Base-by-base conservation (phyloP, 148 eudicot genomes). In the Chenopodium berlandieri region DNA sequence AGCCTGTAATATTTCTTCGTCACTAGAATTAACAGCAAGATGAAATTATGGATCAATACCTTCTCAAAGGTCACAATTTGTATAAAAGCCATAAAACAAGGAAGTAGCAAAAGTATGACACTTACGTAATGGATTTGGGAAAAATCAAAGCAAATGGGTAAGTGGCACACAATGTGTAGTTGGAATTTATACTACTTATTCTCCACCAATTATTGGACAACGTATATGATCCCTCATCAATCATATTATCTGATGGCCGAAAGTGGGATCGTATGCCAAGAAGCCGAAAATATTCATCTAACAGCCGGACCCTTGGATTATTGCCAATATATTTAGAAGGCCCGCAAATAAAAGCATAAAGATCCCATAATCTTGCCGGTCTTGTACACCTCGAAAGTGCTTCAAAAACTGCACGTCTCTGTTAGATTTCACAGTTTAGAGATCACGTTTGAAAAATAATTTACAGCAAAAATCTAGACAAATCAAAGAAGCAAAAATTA, bases 71-170 rank as follows among this genome's bases (percentile, higher is more conserved):
- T 25, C 19, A 67, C 37, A 75, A 50, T 31, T 68, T 17, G 47
- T 71, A 69, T 22, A 73, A 9, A 58, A 65, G 47, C 23, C 73
- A 78, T 60, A 46, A 31, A 69, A 44, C 9, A 77, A 82, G 13
- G 6, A 70, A 71, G 76, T 37, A 30, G 74, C 31, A 73, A 82
- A 81, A 74, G 9, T 27, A 75, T 46, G 44, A 47, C 60, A 25
- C 92, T 86, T 87, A 97, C 99, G 92, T 89, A 75, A 94, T 92
- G 78, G 89, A 88, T 83, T 90, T 94, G 52, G 99, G 99, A 79
- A 97, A 86, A 68, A 97, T 88, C 88, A 97, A 88, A 17, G 99
- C 98, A 77, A 97, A 97, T 27, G 99, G 99, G 87, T 97, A 97
- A 85, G 96, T 94, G 48, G 95, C 85, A 82, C 87, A 92, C 83